A percentile compares a stretch with the other conserved stretches of the same genome.
These are phyloP conservation scores for Coprinopsis marcescibilis DNA, from an alignment of 768 basidiomycete genomes.

Conservation along the genomic window DNA sequence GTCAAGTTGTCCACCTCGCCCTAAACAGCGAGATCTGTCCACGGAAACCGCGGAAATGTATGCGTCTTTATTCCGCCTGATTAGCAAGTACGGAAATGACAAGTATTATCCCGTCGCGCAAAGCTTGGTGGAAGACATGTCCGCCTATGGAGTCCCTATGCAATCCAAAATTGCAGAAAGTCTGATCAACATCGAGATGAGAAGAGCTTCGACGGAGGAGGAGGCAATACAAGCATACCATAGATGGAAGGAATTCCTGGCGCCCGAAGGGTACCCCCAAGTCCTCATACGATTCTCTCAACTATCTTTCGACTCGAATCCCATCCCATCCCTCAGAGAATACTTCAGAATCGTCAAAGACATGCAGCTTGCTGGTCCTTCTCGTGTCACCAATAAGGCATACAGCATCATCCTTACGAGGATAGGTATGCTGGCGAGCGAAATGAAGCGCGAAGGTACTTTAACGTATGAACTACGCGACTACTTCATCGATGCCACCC, in stretches of 20 bases:
- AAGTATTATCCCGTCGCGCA: constrained; percentile 26
- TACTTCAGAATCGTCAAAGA: constrained; percentile 77
- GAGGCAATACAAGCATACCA: constrained; percentile 64
- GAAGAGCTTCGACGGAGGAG: constrained; percentile 42
- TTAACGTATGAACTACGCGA: constrained; percentile 16
- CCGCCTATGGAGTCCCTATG: constrained; percentile 39
- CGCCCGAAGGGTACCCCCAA: constrained; percentile 53
- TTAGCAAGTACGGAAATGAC: constrained; percentile 44
- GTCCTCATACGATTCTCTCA: constrained; percentile 62
- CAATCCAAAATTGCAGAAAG: constrained; percentile 42
- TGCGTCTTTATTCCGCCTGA: constrained; percentile 44
- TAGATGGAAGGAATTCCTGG: constrained; percentile 35
- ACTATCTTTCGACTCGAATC: constrained; percentile 42
- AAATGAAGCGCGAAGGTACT: constrained; percentile 18
- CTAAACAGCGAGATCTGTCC: constrained; percentile 20
- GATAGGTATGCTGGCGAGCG: constrained; percentile 40
- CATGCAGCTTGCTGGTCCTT: constrained; percentile 67
- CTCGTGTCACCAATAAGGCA: constrained; percentile 48
- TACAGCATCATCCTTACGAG: constrained; percentile 65
- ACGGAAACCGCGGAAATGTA: constrained; percentile 51
- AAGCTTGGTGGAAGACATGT: constrained; percentile 63
- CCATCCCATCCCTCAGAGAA: constrained; percentile 40
- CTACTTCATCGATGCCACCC: constrained; percentile 43
- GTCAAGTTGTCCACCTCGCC: constrained; percentile 15
- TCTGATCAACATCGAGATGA: constrained; percentile 63